A percentile compares a stretch with the other conserved stretches of the same genome.
Evolutionary conservation across 345 rosid genomes (phyloP).

Genomic region (Populus alba): DNA sequence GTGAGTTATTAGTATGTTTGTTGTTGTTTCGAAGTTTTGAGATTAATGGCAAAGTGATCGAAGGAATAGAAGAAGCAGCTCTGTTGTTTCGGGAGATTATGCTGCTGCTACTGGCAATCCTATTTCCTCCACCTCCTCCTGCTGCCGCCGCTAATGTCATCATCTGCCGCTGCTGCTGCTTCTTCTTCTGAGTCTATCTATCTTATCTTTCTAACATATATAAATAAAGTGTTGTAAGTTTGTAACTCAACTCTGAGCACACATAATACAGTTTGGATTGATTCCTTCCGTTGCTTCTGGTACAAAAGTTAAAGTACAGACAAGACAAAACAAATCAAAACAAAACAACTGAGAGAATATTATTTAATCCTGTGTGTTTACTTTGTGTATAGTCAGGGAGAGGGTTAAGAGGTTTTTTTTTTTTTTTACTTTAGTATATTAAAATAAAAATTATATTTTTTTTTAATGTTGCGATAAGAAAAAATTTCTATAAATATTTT

Average conservation of each 20-base stretch:
- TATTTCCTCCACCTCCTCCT: not conserved
- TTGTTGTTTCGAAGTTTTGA: slow-evolving; percentile 19
- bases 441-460: no score
- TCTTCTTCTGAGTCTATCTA: not conserved
- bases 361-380: no score
- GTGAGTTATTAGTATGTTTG: not conserved
- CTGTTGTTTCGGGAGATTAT: not conserved
- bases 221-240: no score
- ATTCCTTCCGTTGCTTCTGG: not conserved
- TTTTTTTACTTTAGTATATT: no score
- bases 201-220: not conserved
- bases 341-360: no score
- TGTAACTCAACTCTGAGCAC: not conserved
- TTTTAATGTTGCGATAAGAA: no score
- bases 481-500: no score
- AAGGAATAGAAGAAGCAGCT: not conserved
- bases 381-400: no score
- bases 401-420: no score
- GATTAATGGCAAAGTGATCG: slow-evolving; percentile 13
- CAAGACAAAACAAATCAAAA: no score
- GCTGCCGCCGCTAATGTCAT: not conserved
- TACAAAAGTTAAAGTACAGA: no score
- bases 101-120: not conserved
- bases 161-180: not conserved
- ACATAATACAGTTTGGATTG: not conserved